Base-by-base conservation (phyloP, 108 stramenopile species). In the Skeletonema costatum region DNA sequence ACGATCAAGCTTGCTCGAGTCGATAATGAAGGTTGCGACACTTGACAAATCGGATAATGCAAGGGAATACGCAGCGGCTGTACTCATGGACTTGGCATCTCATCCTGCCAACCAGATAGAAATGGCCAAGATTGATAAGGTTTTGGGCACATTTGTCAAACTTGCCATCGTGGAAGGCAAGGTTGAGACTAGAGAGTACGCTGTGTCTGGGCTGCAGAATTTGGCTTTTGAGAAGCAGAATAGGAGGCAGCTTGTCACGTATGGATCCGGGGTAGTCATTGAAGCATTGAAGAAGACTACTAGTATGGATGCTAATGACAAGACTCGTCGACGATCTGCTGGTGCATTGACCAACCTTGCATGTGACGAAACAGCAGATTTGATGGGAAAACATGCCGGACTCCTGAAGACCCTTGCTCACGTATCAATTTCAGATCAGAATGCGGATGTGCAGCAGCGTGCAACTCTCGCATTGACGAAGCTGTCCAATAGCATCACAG, bases 311-410 rank as follows among this genome's bases (percentile, higher is more conserved):
- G 30, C 83, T 4, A 87, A 84, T 63, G 92, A 89, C 19, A 95
- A 95, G 80, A 83, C 90, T 14, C 72, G 92, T 9, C 76, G 94
- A 5, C 79, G 94, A 42, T 83, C 92, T 14, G 92, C 94, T 21
- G 94, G 94, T 7, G 94, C 92, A 3, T 50, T 95, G 58, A 95
- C 94, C 0, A 95, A 95, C 73, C 73, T 95, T 32, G 94, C 88
- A 1, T 93, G 94, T 65, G 88, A 92, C 17, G 90, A 91, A 65
- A 95, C 92, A 7, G 89, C 89, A 12, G 83, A 89, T 19, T 46
- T 70, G 11, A 92, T 95, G 88, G 91, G 89, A 31, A 82, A 60
- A 51, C 89, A 95, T 82, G 84, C 87, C n/a, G 90, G 88, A 46
- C 70, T 95, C 5, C 77, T 95, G 4, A 75, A 89, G 17, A 82